Evolutionary conservation across 768 basidiomycete genomes (phyloP).

Genomic region (Tephrocybe sp.): DNA sequence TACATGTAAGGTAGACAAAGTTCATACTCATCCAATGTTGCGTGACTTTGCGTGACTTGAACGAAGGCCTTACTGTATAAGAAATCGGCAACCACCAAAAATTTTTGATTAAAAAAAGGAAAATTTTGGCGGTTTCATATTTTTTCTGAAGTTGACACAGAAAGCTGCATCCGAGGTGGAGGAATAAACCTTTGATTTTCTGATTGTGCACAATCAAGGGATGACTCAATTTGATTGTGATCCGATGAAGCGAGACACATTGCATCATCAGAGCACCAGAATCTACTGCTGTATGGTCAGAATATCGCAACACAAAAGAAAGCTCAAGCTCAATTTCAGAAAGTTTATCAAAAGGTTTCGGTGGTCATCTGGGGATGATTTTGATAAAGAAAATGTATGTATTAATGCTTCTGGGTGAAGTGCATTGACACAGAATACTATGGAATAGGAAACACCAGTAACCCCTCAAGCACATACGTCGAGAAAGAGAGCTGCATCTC

Average conservation of each 20-base stretch:
- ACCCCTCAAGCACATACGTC: not conserved
- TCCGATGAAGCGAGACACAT: not conserved
- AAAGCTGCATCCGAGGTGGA: not conserved
- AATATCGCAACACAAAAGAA: not conserved
- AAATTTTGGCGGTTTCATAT: not conserved
- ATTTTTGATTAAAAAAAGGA: slow-evolving; percentile 1
- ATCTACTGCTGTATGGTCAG: not conserved
- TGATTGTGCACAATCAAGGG: not conserved
- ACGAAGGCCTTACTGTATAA: not conserved
- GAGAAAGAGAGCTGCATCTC: not conserved
- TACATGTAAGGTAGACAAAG: too few species aligned
- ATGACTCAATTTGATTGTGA: not conserved
- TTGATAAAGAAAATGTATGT: slow-evolving; percentile 1
- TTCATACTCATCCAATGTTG: not conserved
- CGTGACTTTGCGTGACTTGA: slow-evolving; percentile 1
- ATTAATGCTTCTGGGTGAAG: not conserved
- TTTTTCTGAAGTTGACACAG: not conserved
- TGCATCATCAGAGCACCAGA: not conserved
- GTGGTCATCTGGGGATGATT: not conserved
- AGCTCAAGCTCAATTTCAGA: not conserved
- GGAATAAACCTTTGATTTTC: not conserved
- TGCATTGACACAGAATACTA: not conserved
- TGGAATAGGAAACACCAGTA: not conserved
- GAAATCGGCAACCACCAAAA: not conserved
- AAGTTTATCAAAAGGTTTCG: not conserved